Evolutionary conservation across 2,329 filamentous ascomycete species (phyloP).

Genomic region (Macrophomina pseudophaseolina): DNA sequence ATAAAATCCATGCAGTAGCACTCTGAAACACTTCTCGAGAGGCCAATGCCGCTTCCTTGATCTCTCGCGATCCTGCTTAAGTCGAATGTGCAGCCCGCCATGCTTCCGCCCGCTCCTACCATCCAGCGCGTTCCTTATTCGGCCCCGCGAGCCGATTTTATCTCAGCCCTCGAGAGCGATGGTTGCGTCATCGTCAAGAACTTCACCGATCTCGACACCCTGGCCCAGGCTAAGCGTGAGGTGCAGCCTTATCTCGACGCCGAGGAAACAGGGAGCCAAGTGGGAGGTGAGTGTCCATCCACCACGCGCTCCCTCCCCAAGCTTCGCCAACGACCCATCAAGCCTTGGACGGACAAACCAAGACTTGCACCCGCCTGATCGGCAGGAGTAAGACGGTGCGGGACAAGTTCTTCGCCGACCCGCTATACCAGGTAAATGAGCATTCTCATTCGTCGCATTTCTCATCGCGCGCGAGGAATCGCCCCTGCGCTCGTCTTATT

Average conservation of each 20-base stretch:
- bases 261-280: constrained; percentile 32
- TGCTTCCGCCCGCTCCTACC: constrained; percentile 9
- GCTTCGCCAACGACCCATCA: constrained; percentile 12
- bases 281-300: constrained; percentile 31
- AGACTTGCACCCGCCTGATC: constrained; percentile 43
- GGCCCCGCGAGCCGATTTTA: constrained; percentile 32
- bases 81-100: background rate
- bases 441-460: background rate
- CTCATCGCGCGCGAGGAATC: too few species aligned
- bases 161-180: constrained; percentile 41
- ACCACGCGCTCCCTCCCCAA: background rate
- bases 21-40: background rate
- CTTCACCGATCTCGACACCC: constrained; percentile 36
- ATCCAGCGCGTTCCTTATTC: constrained; percentile 29
- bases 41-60: background rate
- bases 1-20: constrained; percentile 7
- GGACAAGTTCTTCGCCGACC: constrained; percentile 41
- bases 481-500: too few species aligned
- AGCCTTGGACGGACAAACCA: constrained; percentile 43
- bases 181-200: constrained; percentile 43
- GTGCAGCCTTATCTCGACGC: constrained; percentile 37
- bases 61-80: background rate
- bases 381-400: constrained; percentile 43
- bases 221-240: constrained; percentile 38
- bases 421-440: constrained; percentile 31